Evolutionary conservation across 192 early-diverging fungal genomes (phyloP), one percentile per base, ranked within the genome.

Genomic region (Podila verticillata): DNA sequence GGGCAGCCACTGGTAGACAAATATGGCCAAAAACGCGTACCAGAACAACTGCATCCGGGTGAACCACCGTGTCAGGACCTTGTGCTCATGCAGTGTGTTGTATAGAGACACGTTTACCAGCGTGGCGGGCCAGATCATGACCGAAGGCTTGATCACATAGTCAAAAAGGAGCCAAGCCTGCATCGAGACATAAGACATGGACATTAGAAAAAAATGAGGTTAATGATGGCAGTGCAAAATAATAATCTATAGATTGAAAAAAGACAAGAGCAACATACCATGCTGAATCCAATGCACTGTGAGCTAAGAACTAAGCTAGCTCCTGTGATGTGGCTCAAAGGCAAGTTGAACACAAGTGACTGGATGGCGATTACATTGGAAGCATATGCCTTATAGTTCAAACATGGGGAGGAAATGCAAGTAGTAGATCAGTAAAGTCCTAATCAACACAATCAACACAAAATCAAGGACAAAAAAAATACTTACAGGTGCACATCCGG

Each of bases 41-140:
- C 81, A 30, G 51, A 88, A 89, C 44, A 87, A 82, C 54, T 78
- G 74, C 74, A 78, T 78, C 22, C 74, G 28, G 8, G 74, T 78
- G 48, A 78, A 78, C 74, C 74, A 78, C 0, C 68, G 61, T 17
- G 74, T 78, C 63, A 78, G 12, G 48, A 78, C 68, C 44, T 78
- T 78, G 58, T 78, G 74, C 22, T 74, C 78, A 54, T 84, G 83
- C 36, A 84, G 54, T 0, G 88, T 87, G 48, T 84, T 86, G 70
- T 83, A 88, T 2, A 87, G 58, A 0, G 85, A 81, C 7, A 84
- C 87, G 48, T 84, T 84, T 17, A 88, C 87, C 13, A 98, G 86
- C 12, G 86, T 91, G 2, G 88, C 70, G 7, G 97, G 97, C 96
- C 96, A 99, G 30, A 95, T 83, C 94, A 96, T 96, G 12, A 89